Evolutionary conservation across 2,329 filamentous ascomycete species (phyloP), one percentile per base, ranked within the genome.

Genomic region (Podosphaera leucotricha): DNA sequence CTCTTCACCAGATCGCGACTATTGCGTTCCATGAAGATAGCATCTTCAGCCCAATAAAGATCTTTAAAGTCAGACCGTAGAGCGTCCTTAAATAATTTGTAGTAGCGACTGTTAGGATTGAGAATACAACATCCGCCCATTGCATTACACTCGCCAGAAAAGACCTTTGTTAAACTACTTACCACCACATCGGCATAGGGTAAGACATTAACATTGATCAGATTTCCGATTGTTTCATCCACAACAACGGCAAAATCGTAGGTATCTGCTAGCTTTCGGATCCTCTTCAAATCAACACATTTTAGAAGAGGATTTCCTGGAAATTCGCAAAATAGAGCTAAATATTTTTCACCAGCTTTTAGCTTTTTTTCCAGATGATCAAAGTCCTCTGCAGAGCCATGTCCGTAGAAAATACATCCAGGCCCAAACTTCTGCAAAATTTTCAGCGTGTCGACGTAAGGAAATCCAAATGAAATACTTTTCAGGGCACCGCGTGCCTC

Each of bases 141-240:
- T 52, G 98, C 90, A 60, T 98, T 95, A 60, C 83, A 90, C 61
- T 94, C 90, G 43, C 90, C 90, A 45, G 84, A 92, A 63, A 98
- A 98, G 44, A 95, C 80, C 61, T 98, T 98, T 41, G 90, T 95
- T 47, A 98, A 66, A 58, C 83, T 92, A 65, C 83, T 93, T 46
- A 93, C 87, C 4, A 95, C 82, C 15, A 95, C 69, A 60, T 98
- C 90, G 47, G 84, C 82, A 56, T 78, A 80, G 2, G 80, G 83
- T 4, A 98, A 70, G 3, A 98, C 83, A 57, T 95, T 84, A 54
- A 94, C 77, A 58, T 98, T 98, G 57, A 92, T 76, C 58, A 94
- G 93, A 46, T 90, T 98, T 53, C 87, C 87, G 47, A 98, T 83
- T 0, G 90, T 95, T 61, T 98, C 90, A 60, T 98, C 90, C 2